These are phyloP conservation scores for Beta macrorhiza DNA, from an alignment of 179 eudicot genomes.

Conservation along the genomic window DNA sequence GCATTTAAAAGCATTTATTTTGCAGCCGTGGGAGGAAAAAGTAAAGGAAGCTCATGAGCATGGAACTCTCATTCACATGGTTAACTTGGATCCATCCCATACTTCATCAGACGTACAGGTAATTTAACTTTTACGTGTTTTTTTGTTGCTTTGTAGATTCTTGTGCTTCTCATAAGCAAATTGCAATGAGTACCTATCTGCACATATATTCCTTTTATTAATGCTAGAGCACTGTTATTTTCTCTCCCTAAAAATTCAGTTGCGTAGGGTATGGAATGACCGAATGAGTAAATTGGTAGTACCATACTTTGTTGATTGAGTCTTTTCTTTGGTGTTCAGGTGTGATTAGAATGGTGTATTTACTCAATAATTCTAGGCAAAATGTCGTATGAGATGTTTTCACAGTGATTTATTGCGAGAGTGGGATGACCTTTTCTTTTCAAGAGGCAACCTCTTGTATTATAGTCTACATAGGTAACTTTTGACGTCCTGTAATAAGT, in stretches of 20 bases:
- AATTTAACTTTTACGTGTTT: background rate
- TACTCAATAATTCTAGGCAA: no score
- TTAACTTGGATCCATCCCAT: slow-evolving; percentile 34
- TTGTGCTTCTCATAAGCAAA: background rate
- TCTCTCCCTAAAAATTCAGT: background rate
- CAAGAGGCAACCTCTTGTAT: no score
- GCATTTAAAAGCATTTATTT: background rate
- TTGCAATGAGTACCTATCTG: background rate
- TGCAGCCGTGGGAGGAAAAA: slow-evolving; percentile 42
- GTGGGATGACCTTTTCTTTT: no score
- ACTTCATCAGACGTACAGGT: slow-evolving; percentile 38
- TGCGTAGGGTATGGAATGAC: background rate
- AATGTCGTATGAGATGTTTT: no score
- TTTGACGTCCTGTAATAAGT: no score
- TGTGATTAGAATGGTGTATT: background rate
- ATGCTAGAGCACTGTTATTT: background rate
- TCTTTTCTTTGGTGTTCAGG: background rate
- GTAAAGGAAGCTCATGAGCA: slow-evolving; percentile 27
- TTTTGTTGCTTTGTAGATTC: background rate
- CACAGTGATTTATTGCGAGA: no score
- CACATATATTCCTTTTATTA: background rate
- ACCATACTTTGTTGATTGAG: background rate
- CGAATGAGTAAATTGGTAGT: no score
- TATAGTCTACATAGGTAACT: no score
- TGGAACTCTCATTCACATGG: slow-evolving; percentile 31